Evolutionary conservation across 176 grass and related monocot genomes (phyloP), one percentile per base, ranked within the genome.

Genomic region (Oryza nivara): DNA sequence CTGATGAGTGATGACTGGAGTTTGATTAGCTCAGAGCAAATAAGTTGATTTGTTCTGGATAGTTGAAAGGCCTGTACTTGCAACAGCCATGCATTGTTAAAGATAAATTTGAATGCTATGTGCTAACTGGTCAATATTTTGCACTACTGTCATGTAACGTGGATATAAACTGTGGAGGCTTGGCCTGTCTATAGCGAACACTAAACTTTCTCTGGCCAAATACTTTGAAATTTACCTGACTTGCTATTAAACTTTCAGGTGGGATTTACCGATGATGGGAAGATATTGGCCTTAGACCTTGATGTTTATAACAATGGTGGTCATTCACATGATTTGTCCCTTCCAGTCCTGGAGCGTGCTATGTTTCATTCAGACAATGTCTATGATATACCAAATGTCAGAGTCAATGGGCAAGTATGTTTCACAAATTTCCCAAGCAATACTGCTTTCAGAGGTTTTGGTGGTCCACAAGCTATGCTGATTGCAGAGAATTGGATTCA

Each of bases 371-470:
- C 91, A 44, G 96, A 92, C 70, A 98, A 98, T 74, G 96, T 98
- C 48, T 98, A 98, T 76, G 88, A 87, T 79, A 87, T 98, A 89
- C n/a, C 89, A 32, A 83, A 98, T 77, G 68, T 98, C 61, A 90
- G 88, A 68, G 48, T 98, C 70, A 84, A 32, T 67, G 96, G 96
- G 22, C 86, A 92, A 91, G 91, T 95, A 49, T 98, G 96, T 78
- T 90, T 91, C 84, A 98, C 96, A 84, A 98, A 98, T 91, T 90
- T 95, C 52, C 91, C 96, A 58, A 98, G 92, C 81, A 93, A 98
- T 86, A 98, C 96, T 45, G 96, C 96, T 77, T 98, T 98, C 79
- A 86, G 96, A 81, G 96, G 96, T 49, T 98, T 98, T 87, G 96
- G 96, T 87, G 96, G 91, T 71, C 96, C 96, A 47, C 96, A 98